Evolutionary conservation across 1,284 basidiomycete species (phyloP).

Genomic region (Microstroma glucosiphilum): DNA sequence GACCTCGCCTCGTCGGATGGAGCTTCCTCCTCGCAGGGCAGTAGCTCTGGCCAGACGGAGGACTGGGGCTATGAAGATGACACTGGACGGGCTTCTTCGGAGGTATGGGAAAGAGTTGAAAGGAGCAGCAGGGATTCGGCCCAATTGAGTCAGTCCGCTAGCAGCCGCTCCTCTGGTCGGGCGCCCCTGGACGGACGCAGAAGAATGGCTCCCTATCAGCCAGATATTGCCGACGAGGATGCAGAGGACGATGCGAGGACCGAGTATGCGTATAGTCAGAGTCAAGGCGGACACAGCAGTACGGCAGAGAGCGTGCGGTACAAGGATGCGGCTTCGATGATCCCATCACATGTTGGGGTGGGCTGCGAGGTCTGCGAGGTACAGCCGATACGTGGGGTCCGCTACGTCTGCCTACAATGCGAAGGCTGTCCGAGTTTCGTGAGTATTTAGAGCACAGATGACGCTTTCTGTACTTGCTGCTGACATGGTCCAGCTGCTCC

Average conservation of each 20-base stretch:
- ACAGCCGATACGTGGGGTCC: background rate
- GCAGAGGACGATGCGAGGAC: background rate
- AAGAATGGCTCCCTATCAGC: background rate
- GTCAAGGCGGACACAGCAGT: background rate
- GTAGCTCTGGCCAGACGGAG: background rate
- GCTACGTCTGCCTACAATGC: background rate
- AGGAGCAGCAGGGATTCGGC: background rate
- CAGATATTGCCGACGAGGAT: background rate
- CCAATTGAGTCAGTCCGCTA: background rate
- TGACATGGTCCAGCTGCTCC: background rate
- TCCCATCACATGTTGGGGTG: background rate
- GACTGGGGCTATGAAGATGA: background rate
- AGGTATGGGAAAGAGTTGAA: background rate
- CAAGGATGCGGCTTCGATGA: background rate
- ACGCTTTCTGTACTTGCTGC: background rate
- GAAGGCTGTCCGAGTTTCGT: no score
- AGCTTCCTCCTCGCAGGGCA: conserved; percentile 1
- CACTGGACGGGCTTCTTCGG: background rate
- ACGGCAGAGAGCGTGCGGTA: background rate
- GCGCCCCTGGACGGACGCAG: conserved; percentile 1
- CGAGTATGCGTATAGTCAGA: background rate
- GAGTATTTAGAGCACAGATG: no score
- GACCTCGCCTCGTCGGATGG: background rate
- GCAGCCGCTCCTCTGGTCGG: background rate
- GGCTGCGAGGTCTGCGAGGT: background rate